Evolutionary conservation across 345 rosid genomes (phyloP).

Genomic region (Citrus trifoliata): DNA sequence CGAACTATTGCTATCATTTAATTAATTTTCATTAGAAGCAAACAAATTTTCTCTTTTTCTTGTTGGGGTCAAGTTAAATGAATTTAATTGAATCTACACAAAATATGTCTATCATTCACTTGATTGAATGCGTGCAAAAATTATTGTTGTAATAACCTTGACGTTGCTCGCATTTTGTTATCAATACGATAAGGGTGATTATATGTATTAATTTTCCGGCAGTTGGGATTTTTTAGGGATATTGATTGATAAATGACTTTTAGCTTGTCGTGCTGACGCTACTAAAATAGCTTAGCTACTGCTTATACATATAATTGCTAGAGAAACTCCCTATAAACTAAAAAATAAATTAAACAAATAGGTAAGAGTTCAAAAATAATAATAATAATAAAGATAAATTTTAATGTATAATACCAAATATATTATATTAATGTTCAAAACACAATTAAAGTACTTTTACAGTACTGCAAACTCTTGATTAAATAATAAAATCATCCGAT

Average conservation of each 20-base stretch:
- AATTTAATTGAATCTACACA: not conserved
- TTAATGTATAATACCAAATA: too few relatives aligned
- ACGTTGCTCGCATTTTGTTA: not conserved
- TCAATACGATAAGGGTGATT: too few relatives aligned
- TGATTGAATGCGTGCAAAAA: not conserved
- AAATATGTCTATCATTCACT: not conserved
- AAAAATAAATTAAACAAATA: too few relatives aligned
- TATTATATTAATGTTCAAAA: too few relatives aligned
- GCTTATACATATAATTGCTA: too few relatives aligned
- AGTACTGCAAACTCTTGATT: too few relatives aligned
- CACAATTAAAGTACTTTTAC: too few relatives aligned
- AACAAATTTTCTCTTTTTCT: constrained; percentile 10
- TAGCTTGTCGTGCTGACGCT: not conserved
- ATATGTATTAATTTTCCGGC: not conserved
- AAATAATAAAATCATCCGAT: too few relatives aligned
- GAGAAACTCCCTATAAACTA: too few relatives aligned
- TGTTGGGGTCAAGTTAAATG: not conserved
- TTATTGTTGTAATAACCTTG: not conserved
- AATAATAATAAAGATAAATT: too few relatives aligned
- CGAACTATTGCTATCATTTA: not conserved
- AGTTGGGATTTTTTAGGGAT: not conserved
- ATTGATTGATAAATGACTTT: too few relatives aligned
- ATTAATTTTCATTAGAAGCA: not conserved
- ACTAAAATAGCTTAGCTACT: not conserved
- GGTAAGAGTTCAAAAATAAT: too few relatives aligned